Evolutionary conservation across 73 alveolate species (phyloP), one percentile per base, ranked within the genome.

Genomic region (Stentor coeruleus): DNA sequence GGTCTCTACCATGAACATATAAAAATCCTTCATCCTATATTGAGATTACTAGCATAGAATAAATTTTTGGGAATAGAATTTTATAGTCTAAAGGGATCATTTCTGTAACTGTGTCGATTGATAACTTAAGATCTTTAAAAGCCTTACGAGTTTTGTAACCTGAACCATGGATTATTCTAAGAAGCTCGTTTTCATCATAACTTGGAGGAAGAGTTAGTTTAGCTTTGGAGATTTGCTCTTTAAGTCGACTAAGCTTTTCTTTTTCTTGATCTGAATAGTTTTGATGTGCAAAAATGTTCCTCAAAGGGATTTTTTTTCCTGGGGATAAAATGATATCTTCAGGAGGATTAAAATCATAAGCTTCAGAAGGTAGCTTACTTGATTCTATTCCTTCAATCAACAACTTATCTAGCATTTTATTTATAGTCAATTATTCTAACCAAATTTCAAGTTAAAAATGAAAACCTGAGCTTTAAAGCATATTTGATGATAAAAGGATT

Each of bases 81-180:
- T 11, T 20, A 15, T 26, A 33, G n/a, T 26, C 42, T 0, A 26
- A 15, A 26, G 79, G 39, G 37, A 66, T 28, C 15, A 1, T 26
- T 40, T 1, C n/a, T 2, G n/a, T 26, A 11, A 20, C 14, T 26
- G 40, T 20, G 20, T 20, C 37, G 26, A 66, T 20, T 1, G n/a
- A 31, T 11, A 28, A 28, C n/a, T 20, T 20, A 1, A 66, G 2
- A 26, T 31, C 79, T 26, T 66, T 66, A 0, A 66, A 26, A 1
- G 79, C 79, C 2, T 66, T 66, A 28, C 79, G 1, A 28, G 79
- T 66, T 66, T 66, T 66, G 11, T 31, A 66, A 40, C 39, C 79
- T 28, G 79, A 20, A 20, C 79, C 79, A 33, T 1, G 37, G 79
- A 20, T 20, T 14, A 66, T 20, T 31, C 79, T 20, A 26, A 66